Conservation (phyloP, 768 basidiomycete genomes). For the Tricholoma terreum region DNA sequence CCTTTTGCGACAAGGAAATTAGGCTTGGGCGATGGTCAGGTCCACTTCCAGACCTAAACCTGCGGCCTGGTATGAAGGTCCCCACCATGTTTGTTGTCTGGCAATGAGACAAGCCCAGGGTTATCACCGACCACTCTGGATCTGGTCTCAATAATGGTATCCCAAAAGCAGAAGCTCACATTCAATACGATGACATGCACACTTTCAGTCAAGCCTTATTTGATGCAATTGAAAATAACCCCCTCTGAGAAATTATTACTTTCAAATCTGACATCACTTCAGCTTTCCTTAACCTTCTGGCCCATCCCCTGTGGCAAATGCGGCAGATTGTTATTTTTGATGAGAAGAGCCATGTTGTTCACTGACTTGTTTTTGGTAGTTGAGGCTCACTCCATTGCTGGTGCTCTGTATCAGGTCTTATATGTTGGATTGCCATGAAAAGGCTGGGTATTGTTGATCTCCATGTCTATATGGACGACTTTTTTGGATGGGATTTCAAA, state of each 20-base stretch:
- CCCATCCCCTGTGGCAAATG: constrained; percentile 31
- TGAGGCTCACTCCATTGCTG: constrained; percentile 18
- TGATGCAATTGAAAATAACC: background rate
- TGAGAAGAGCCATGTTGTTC: constrained; percentile 20
- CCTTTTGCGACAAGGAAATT: constrained; percentile 16
- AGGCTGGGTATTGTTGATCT: constrained; percentile 15
- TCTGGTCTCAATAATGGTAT: constrained; percentile 14
- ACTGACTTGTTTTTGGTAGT: constrained; percentile 26
- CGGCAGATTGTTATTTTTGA: constrained; percentile 28
- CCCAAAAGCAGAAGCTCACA: background rate
- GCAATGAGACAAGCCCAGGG: constrained; percentile 15
- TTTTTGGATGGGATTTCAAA: constrained; percentile 24
- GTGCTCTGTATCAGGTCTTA: constrained; percentile 19
- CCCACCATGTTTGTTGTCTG: constrained; percentile 23
- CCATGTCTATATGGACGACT: constrained; percentile 26
- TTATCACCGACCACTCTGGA: constrained; percentile 26
- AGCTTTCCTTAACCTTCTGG: constrained; percentile 17
- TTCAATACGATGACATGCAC: constrained; percentile 10
- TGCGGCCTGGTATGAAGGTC: constrained; percentile 25
- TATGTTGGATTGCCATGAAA: constrained; percentile 25
- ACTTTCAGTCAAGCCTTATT: constrained; percentile 3
- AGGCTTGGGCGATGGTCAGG: constrained; percentile 14
- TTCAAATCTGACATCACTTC: too few relatives aligned
- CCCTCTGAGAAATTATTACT: constrained; percentile 2
- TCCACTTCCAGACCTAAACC: constrained; percentile 1